A percentile compares a stretch with the other conserved stretches of the same genome.
phyloP scores from a whole-genome alignment of 208 protist genomes.

The Plasmodiophora brassicae region DNA sequence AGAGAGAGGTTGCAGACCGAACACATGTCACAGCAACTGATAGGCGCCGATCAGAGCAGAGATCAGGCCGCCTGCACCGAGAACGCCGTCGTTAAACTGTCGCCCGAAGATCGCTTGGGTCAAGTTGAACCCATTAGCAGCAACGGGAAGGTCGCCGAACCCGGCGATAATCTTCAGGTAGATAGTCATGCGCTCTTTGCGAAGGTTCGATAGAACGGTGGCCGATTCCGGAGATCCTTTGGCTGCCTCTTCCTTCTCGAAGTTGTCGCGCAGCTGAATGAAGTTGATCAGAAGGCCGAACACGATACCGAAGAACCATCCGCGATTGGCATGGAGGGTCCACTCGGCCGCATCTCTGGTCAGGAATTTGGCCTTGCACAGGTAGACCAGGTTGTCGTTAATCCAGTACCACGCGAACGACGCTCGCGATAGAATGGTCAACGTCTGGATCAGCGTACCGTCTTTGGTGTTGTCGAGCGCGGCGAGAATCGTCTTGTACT shows the following conservation, averaged over 20 bases:
- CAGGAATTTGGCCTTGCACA: background rate
- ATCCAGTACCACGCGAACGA: conserved; percentile 16
- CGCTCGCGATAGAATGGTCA: background rate
- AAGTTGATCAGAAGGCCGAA: conserved; percentile 15
- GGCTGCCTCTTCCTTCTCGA: conserved; percentile 7
- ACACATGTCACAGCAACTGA: background rate
- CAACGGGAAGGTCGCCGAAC: conserved; percentile 20
- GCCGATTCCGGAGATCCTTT: background rate
- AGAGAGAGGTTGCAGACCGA: too few species aligned
- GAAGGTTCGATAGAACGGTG: background rate
- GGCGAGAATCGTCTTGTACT: background rate
- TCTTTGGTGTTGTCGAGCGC: conserved; percentile 14
- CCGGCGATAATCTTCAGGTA: conserved; percentile 15
- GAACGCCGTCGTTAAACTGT: conserved; percentile 32
- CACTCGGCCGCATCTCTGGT: background rate
- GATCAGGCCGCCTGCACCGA: conserved; percentile 10
- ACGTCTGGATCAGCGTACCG: background rate
- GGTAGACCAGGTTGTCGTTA: background rate
- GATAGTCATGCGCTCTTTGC: background rate
- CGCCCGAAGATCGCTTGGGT: background rate
- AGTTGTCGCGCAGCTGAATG: background rate
- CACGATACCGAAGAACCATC: conserved; percentile 12
- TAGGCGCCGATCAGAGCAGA: background rate
- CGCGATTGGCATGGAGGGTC: background rate
- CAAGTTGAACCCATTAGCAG: conserved; percentile 22